Evolutionary conservation across 1,284 basidiomycete genomes (phyloP).

Genomic region (Ustilago bromivora): DNA sequence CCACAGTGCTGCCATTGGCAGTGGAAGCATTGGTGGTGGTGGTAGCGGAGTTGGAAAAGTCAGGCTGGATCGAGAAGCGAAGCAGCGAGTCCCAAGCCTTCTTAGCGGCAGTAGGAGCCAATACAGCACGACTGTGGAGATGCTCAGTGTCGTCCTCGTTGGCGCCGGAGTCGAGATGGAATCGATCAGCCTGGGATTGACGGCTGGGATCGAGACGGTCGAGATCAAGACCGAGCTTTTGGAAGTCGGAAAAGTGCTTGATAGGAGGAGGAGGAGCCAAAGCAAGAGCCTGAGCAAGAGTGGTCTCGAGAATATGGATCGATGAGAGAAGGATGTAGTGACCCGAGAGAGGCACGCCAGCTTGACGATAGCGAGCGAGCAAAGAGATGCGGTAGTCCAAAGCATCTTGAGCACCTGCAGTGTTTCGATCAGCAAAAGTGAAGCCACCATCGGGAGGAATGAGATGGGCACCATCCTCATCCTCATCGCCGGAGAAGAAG

Average conservation of each 20-base stretch:
- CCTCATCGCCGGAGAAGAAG: conserved; percentile 68
- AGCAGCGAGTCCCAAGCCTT: conserved; percentile 80
- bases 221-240: conserved; percentile 50
- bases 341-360: conserved; percentile 82
- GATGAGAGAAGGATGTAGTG: conserved; percentile 88
- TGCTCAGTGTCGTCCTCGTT: conserved; percentile 15
- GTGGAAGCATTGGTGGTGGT: neutral
- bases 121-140: conserved; percentile 27
- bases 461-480: conserved; percentile 42
- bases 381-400: conserved; percentile 73
- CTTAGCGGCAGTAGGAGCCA: conserved; percentile 71
- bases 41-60: conserved; percentile 15
- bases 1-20: conserved; percentile 23
- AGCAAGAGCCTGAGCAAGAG: conserved; percentile 80
- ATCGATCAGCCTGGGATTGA: conserved; percentile 51
- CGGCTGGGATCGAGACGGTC: conserved; percentile 50
- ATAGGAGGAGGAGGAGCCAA: conserved; percentile 69
- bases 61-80: conserved; percentile 62
- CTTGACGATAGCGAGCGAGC: conserved; percentile 80
- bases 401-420: conserved; percentile 24
- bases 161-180: conserved; percentile 48
- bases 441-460: conserved; percentile 56
- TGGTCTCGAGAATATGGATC: conserved; percentile 84
- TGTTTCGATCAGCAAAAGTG: conserved; percentile 34
- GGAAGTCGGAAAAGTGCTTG: conserved; percentile 47